Base-by-base conservation (phyloP, 1,284 basidiomycete genomes). In the Gymnopus androsaceus region DNA sequence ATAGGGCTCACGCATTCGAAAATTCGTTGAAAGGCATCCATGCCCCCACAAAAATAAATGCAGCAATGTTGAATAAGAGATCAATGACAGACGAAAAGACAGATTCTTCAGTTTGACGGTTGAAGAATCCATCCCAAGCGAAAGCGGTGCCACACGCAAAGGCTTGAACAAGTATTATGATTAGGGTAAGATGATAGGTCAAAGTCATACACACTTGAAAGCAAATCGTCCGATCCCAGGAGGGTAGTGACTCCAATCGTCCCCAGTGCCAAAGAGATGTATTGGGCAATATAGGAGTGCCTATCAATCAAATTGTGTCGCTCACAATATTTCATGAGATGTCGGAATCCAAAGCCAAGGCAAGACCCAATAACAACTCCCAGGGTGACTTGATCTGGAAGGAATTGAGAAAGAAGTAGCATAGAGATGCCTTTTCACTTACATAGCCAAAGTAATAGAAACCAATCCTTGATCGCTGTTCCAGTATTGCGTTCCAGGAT, bases 91-190 rank as follows among this genome's bases (percentile, higher is more conserved):
- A 95, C 63, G 90, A 94, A 77, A 99, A 99, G 63, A 95, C 90
- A 27, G 91, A 83, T 69, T 95, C 92, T 69, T 97, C 95, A 1
- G 95, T 99, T 64, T 97, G 95, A 63, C 88, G 85, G 74, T 95
- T 95, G 79, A 98, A 98, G 79, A 97, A 98, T 60, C 95, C 93
- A 64, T 99, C 96, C 96, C 96, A 99, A 0, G 95, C 97, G 68
- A 98, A 99, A 1, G 95, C 94, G 3, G 92, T 89, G 21, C 97
- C 97, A 66, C 95, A 98, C 1, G 90, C 88, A 69, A 99, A 99
- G 0, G 96, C 91, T 50, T 25, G 5, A n/a, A 15, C 19, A 11
- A 28, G 12, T 15, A 23, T 15, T 19, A 21, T 11, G 3, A 27
- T 14, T 11, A 12, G 5, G 7, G 19, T 36, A 30, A 15, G 21